A percentile compares a stretch with the other conserved stretches of the same genome.
phyloP scores from a whole-genome alignment of 352 stramenopile genomes.

The Globisporangium takayamanum region DNA sequence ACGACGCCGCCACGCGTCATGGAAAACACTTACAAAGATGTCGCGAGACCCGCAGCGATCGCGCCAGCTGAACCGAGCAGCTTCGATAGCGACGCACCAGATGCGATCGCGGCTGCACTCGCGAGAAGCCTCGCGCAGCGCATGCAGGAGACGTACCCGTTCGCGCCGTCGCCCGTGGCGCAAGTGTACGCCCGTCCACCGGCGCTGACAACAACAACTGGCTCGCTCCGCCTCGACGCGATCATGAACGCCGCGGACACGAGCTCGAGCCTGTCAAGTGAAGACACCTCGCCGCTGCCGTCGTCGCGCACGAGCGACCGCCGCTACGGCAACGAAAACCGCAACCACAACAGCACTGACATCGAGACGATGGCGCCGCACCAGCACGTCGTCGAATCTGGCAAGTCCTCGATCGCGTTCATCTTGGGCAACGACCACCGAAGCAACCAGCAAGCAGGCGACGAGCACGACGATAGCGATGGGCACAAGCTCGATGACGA shows the following conservation, averaged over 20 bases:
- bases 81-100: too few species aligned
- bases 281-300: background rate
- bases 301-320: background rate
- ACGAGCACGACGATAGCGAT: background rate
- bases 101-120: background rate
- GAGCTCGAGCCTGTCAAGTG: background rate
- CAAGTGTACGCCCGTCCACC: background rate
- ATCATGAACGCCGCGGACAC: conserved; percentile 12
- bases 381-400: conserved; percentile 6
- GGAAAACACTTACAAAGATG: conserved; percentile 9
- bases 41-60: background rate
- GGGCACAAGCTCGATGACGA: conserved; percentile 9
- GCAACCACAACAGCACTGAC: conserved; percentile 4
- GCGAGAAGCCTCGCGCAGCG: conserved; percentile 8
- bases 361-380: background rate
- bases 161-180: conserved; percentile 4
- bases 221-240: conserved; percentile 8
- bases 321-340: conserved; percentile 7
- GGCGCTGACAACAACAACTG: background rate
- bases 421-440: conserved; percentile 17
- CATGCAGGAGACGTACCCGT: conserved; percentile 16
- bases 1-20: background rate
- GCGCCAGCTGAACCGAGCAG: too few species aligned
- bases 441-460: background rate
- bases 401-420: conserved; percentile 26